Base-by-base conservation (phyloP, 768 basidiomycete genomes). In the Naganishia vishniacii region DNA sequence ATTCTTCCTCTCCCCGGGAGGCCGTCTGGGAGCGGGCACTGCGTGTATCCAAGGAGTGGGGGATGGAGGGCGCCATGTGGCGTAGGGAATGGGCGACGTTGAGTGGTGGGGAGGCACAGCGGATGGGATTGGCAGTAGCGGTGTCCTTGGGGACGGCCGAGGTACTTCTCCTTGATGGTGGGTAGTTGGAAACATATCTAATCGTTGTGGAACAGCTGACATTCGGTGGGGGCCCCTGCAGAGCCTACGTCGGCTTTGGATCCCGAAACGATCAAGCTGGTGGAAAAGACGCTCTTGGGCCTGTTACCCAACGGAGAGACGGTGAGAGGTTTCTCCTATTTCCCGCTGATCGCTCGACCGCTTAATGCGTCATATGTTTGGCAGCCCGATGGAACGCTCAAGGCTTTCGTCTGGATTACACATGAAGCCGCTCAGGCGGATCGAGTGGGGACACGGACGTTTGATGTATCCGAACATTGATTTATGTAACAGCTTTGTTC, bases 211-310 rank as follows among this genome's bases (percentile, higher is more conserved):
- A n/a, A n/a, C n/a, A n/a, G n/a, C n/a, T n/a, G n/a, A n/a, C n/a
- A n/a, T n/a, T n/a, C n/a, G n/a, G n/a, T n/a, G n/a, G n/a, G n/a
- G n/a, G n/a, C n/a, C n/a, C n/a, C n/a, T 28, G 53, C 67, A 93
- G 91, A 94, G 76, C 91, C 91, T 1, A 93, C 91, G 0, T 91
- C 88, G 9, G 91, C 91, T 0, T 80, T 94, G 61, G 91, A 94
- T 75, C 79, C 84, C 16, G 81, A 82, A 32, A 83, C 86, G 0
- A 86, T 85, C 15, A 70, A 79, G 15, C 76, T 81, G 29, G 88
- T 94, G 1, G 91, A 94, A 73, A 77, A 81, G 47, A 82, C 80
- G 48, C 77, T 93, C 15, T 64, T 81, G 4, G 72, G 80, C 8
- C 81, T 85, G 61, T 73, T 91, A 37, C 81, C 59, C 12, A 56